These are phyloP conservation scores for Ceratocystis smalleyi DNA, from an alignment of 2,329 filamentous ascomycete genomes.

Conservation along the genomic window DNA sequence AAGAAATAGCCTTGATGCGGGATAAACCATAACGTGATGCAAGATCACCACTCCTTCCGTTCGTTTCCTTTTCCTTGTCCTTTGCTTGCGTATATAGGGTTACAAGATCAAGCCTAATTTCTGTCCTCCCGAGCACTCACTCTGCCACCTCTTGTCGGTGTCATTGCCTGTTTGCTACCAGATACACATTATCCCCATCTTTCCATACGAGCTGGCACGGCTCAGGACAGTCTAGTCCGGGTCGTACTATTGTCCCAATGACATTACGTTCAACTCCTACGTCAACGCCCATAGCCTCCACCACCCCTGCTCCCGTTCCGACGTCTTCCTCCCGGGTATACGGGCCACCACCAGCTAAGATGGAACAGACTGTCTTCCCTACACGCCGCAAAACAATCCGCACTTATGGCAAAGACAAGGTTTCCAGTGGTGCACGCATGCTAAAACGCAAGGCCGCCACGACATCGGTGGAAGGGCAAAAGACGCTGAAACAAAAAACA, in stretches of 20 bases:
- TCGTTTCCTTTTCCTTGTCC: background rate
- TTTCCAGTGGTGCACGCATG: background rate
- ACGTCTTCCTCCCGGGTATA: constrained; percentile 23
- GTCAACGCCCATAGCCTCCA: background rate
- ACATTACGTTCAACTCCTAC: background rate
- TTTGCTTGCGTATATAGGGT: background rate
- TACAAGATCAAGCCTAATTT: background rate
- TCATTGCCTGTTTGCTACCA: no score
- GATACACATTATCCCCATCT: no score
- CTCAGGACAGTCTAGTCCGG: no score
- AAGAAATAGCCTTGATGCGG: background rate
- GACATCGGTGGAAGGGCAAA: background rate
- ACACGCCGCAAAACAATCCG: constrained; percentile 23
- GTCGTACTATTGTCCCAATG: background rate
- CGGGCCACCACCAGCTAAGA: constrained; percentile 18
- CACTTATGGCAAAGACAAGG: constrained; percentile 23
- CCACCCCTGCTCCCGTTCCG: background rate
- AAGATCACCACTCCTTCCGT: background rate
- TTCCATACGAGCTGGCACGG: background rate
- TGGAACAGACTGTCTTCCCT: constrained; percentile 29
- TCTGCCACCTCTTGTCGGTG: background rate
- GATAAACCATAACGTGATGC: background rate
- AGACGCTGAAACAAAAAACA: constrained; percentile 27
- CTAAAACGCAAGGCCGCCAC: background rate
- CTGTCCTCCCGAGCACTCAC: background rate